Base-by-base conservation (phyloP, 192 early-diverging fungal species). In the Coemansia erecta region DNA sequence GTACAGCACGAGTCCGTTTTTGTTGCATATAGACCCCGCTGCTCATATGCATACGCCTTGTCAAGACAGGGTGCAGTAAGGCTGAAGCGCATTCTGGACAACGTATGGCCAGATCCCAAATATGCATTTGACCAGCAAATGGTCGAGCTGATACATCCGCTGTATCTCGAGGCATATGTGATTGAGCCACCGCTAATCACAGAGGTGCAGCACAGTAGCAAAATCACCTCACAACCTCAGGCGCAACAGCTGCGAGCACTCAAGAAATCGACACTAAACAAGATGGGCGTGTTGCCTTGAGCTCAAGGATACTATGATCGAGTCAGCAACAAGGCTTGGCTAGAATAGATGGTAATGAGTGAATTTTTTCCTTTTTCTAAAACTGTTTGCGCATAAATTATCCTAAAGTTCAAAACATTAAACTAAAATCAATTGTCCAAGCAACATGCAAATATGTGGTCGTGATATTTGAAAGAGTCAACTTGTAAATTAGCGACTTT, bases 31-130 rank as follows among this genome's bases (percentile, higher is more conserved):
- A n/a, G 33, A 9, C 65, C 65, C 19, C 39, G 17, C 12, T 74
- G 72, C 58, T 24, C 54, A 3, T 67, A 57, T 39, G 65, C 72
- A 13, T 74, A 74, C 26, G 65, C 65, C 2, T 17, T 74, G 5
- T 67, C 65, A 6, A 23, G 44, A 2, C 56, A 56, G 10, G 57
- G 58, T 3, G 72, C 66, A 0, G 15, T 33, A 10, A 56, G 62
- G 10, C 47, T 68, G 22, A 68, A 61, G 43, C 65, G 66, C 49
- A 61, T 68, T 23, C 35, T 68, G 9, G 56, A 64, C 37, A 64
- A 68, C 15, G 59, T 68, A 52, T 74, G 62, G 72, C 61, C 72
- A 5, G 22, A 44, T 17, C 62, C 72, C 0, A 11, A 12, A 33
- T 42, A 41, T 21, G 4, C 65, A 14, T 68, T 68, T 54, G 62